A percentile compares a stretch with the other conserved stretches of the same genome.
Conservation (phyloP, 208 protist genomes). For the Naegleria fowleri region DNA sequence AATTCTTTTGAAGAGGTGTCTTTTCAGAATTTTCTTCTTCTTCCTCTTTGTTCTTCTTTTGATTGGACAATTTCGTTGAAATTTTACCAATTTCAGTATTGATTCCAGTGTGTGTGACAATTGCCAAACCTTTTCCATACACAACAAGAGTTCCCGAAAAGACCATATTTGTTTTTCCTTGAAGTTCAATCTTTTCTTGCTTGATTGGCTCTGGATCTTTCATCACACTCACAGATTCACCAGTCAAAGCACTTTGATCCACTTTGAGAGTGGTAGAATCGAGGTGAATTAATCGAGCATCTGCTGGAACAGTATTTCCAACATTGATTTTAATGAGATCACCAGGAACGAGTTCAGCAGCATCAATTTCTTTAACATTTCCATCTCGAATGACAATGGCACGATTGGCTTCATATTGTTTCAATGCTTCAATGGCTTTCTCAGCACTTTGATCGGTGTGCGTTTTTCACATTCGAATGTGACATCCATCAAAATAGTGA, state of each 20-base stretch:
- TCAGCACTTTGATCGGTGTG: no score
- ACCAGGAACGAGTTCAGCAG: conserved; percentile 86
- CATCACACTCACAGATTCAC: conserved; percentile 34
- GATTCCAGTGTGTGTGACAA: conserved; percentile 62
- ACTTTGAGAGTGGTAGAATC: conserved; percentile 40
- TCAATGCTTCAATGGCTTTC: conserved; percentile 80
- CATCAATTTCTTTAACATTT: conserved; percentile 61
- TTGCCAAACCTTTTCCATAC: conserved; percentile 65
- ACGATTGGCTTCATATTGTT: conserved; percentile 64
- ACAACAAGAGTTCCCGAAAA: conserved; percentile 75
- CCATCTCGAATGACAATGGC: conserved; percentile 75
- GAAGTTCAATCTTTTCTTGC: conserved; percentile 70
- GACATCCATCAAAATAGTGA: conserved; percentile 85
- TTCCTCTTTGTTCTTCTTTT: conserved; percentile 35
- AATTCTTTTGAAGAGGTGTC: conserved; percentile 31
- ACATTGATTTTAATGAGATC: conserved; percentile 78
- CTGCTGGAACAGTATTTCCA: conserved; percentile 81
- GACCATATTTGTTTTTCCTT: conserved; percentile 74
- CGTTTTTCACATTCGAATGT: conserved; percentile 86
- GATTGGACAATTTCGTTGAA: conserved; percentile 54
- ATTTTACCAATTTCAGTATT: conserved; percentile 80
- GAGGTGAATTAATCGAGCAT: conserved; percentile 78
- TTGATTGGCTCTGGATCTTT: conserved; percentile 60
- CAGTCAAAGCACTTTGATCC: neutral
- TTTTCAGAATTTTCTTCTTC: conserved; percentile 64